phyloP scores from a whole-genome alignment of 1,139 yeast genomes.

The Suzukiozyma palmioleophila region DNA sequence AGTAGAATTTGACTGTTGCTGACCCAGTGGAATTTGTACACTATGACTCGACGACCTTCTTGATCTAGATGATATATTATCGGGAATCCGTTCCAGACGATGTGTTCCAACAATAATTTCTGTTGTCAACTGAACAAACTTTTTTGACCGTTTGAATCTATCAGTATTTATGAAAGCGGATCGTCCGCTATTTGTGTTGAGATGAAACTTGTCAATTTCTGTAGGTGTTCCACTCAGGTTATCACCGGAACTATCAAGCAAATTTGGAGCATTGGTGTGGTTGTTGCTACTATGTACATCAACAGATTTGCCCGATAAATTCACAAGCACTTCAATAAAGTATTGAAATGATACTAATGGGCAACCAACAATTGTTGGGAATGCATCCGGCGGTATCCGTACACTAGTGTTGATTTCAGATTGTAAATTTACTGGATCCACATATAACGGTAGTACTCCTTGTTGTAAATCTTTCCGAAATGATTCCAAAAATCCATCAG shows the following conservation, averaged over 20 bases:
- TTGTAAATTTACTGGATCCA: constrained; percentile 61
- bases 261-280: constrained; percentile 4
- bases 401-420: constrained; percentile 61
- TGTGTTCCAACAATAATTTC: constrained; percentile 80
- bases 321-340: constrained; percentile 76
- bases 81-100: constrained; percentile 30
- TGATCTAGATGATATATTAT: constrained; percentile 12
- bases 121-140: constrained; percentile 72
- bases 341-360: constrained; percentile 78
- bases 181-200: constrained; percentile 21
- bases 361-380: constrained; percentile 77
- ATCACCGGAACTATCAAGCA: constrained; percentile 1
- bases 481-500: constrained; percentile 62
- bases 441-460: constrained; percentile 69
- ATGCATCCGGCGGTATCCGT: constrained; percentile 77
- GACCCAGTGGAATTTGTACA: constrained; percentile 14
- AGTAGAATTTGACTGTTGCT: constrained; percentile 7
- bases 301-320: constrained; percentile 48
- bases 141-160: constrained; percentile 64
- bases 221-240: constrained; percentile 2
- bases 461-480: constrained; percentile 84
- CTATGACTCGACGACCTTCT: constrained; percentile 19
- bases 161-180: constrained; percentile 71
- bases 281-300: constrained; percentile 8
- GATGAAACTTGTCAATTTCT: constrained; percentile 28